Percentiles rank a stretch among this genome's conserved stretches.
phyloP scores from a whole-genome alignment of 176 grass and related monocot species.

The Tillandsia fasciculata region DNA sequence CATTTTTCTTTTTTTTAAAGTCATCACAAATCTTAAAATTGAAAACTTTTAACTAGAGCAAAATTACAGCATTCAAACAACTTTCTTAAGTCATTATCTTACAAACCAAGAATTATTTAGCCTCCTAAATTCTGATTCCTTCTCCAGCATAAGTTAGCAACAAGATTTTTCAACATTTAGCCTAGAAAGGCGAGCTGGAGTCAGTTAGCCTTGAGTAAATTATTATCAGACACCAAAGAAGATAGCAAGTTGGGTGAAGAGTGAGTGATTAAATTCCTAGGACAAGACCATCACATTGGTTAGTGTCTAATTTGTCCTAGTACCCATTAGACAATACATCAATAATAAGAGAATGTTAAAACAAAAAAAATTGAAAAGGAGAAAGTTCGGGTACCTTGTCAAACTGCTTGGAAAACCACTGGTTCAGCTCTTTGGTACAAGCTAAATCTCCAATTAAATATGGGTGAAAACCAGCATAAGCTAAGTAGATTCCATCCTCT shows the following conservation, averaged over 20 bases:
- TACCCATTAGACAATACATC: background rate
- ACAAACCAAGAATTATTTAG: too few relatives aligned
- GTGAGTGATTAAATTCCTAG: background rate
- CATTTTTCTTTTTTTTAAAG: too few relatives aligned
- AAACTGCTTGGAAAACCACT: slow-evolving; percentile 95
- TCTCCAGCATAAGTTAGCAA: too few relatives aligned
- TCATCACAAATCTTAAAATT: too few relatives aligned
- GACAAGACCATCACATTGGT: background rate
- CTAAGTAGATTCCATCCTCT: slow-evolving; percentile 89
- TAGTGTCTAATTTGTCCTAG: background rate
- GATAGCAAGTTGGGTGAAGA: background rate
- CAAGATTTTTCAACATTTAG: too few relatives aligned
- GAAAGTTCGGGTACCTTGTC: slow-evolving; percentile 54
- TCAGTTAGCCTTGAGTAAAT: too few relatives aligned
- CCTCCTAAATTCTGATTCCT: too few relatives aligned
- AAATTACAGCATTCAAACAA: too few relatives aligned
- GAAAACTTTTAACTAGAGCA: too few relatives aligned
- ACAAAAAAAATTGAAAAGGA: background rate
- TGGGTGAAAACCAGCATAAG: slow-evolving; percentile 81
- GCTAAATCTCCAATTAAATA: slow-evolving; percentile 76
- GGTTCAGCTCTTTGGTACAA: slow-evolving; percentile 77
- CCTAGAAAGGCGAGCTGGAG: too few relatives aligned
- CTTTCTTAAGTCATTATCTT: too few relatives aligned
- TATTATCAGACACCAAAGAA: too few relatives aligned
- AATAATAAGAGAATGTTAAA: background rate